Conservation (phyloP, 768 basidiomycete genomes). For the Plicaturopsis crispa region DNA sequence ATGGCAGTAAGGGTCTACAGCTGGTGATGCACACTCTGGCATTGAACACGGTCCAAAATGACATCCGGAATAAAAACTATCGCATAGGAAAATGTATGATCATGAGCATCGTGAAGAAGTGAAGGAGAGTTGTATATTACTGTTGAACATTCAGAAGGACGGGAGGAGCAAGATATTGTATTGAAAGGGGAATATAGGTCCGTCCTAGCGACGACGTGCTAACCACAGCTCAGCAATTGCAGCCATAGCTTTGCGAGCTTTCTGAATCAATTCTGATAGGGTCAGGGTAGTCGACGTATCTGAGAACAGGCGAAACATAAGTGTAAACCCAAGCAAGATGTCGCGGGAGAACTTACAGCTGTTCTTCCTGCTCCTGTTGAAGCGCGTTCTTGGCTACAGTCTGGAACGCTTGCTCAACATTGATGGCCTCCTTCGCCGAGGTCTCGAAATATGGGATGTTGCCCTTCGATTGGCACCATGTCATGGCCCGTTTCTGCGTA, state of each 20-base stretch:
- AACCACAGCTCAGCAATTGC: conserved; percentile 80
- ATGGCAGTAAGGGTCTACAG: too few species aligned
- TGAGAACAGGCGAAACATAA: conserved; percentile 24
- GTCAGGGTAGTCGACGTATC: conserved; percentile 98
- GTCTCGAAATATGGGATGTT: conserved; percentile 99
- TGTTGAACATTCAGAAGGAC: too few species aligned
- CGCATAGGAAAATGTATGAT: too few species aligned
- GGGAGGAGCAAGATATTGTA: too few species aligned
- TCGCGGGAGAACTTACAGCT: conserved; percentile 53
- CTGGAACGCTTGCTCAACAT: conserved; percentile 99
- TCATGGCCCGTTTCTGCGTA: conserved; percentile 99
- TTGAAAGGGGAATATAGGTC: background rate
- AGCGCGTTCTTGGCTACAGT: conserved; percentile 99
- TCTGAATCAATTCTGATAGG: conserved; percentile 96
- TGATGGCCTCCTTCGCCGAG: conserved; percentile 99
- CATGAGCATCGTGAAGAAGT: too few species aligned
- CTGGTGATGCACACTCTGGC: too few species aligned
- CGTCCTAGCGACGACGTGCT: conserved; percentile 3
- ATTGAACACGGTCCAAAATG: too few species aligned
- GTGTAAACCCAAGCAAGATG: conserved; percentile 6
- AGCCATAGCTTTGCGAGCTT: conserved; percentile 84
- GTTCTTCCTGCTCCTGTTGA: conserved; percentile 94
- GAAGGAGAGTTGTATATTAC: too few species aligned
- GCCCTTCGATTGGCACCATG: conserved; percentile 99
- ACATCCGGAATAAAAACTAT: too few species aligned